These are phyloP conservation scores for Harringtonia lauricola DNA, from an alignment of 2,329 filamentous ascomycete genomes.

Conservation along the genomic window DNA sequence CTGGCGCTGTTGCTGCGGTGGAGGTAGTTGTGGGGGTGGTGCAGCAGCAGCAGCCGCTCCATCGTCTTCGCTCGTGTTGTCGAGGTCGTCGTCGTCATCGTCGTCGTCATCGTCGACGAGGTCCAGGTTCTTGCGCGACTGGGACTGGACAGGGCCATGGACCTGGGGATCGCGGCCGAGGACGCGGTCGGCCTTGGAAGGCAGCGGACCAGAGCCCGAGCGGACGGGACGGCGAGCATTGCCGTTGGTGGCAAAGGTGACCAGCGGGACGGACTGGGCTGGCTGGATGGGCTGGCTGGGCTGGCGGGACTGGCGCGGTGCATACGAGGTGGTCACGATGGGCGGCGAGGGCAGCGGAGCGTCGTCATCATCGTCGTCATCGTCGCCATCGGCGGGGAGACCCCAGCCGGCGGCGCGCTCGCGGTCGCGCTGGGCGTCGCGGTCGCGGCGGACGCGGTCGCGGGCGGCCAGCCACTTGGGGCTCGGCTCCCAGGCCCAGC, in stretches of 20 bases:
- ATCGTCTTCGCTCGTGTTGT: constrained; percentile 19
- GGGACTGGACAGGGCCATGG: constrained; percentile 29
- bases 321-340: neutral
- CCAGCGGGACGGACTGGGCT: neutral
- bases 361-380: constrained; percentile 10
- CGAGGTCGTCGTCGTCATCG: constrained; percentile 23
- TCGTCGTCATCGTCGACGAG: constrained; percentile 15
- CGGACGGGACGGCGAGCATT: constrained; percentile 8
- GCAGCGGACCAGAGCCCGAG: constrained; percentile 20
- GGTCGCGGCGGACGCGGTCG: constrained; percentile 47
- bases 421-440: constrained; percentile 48
- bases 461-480: constrained; percentile 64
- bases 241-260: constrained; percentile 4
- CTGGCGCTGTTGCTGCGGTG: neutral
- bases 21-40: neutral
- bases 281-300: neutral
- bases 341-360: constrained; percentile 7
- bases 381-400: constrained; percentile 18
- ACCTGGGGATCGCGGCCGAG: constrained; percentile 45
- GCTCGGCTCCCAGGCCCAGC: constrained; percentile 88
- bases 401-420: constrained; percentile 63
- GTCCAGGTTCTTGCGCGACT: neutral
- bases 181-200: constrained; percentile 47
- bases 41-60: constrained; percentile 1
- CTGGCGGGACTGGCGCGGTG: neutral